Evolutionary conservation across 2,329 filamentous ascomycete species (phyloP).

Genomic region (Emergomyces pasteurianus): DNA sequence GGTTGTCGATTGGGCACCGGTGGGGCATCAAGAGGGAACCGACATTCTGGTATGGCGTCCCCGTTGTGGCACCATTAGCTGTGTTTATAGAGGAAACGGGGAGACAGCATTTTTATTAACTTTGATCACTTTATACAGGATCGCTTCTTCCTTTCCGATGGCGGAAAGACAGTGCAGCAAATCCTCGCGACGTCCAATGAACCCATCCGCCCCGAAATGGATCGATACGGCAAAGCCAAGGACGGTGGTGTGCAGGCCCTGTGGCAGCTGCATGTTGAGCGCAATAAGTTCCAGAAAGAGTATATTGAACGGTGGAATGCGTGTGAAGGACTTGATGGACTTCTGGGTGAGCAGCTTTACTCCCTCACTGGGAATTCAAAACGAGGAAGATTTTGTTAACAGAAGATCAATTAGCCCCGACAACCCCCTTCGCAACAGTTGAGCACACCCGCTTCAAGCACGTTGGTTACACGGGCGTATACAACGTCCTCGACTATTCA

Average conservation of each 20-base stretch:
- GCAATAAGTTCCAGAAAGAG: constrained; percentile 19
- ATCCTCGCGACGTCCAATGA: constrained; percentile 16
- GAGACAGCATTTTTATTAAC: neutral
- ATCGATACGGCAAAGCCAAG: constrained; percentile 29
- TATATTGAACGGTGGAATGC: constrained; percentile 31
- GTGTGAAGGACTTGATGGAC: constrained; percentile 29
- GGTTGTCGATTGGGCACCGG: constrained; percentile 33
- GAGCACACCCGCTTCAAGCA: constrained; percentile 35
- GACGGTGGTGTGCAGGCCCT: constrained; percentile 35
- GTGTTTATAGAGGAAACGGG: neutral
- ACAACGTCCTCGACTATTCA: constrained; percentile 48
- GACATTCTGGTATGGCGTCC: constrained; percentile 31
- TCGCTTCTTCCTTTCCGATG: constrained; percentile 36
- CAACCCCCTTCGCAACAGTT: constrained; percentile 32
- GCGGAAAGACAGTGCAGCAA: constrained; percentile 32
- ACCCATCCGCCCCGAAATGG: constrained; percentile 39
- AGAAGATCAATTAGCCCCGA: constrained; percentile 24
- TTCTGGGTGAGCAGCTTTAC: constrained; percentile 10
- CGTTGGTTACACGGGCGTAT: constrained; percentile 35
- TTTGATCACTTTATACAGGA: neutral
- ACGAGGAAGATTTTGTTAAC: neutral
- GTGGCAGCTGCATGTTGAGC: constrained; percentile 39
- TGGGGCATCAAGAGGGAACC: constrained; percentile 32
- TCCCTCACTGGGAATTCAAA: neutral
- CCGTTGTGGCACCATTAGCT: neutral